Conservation (phyloP, 768 basidiomycete species). For the Amanita molliuscula region DNA sequence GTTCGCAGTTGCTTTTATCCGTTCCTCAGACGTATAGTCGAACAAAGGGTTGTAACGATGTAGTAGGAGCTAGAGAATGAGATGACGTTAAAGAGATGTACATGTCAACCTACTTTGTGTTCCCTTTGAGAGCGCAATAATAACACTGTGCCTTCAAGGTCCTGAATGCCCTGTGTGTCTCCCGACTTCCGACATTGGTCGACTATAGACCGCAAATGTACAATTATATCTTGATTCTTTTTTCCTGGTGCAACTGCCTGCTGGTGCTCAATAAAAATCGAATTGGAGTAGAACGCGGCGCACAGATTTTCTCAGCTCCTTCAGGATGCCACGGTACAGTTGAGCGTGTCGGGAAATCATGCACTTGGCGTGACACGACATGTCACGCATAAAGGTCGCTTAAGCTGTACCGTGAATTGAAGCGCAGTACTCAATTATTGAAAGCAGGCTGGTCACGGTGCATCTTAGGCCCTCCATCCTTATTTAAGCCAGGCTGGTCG, state of each 20-base stretch:
- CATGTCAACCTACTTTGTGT: conserved; percentile 48
- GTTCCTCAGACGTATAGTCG: conserved; percentile 71
- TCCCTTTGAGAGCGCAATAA: conserved; percentile 68
- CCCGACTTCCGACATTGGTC: conserved; percentile 26
- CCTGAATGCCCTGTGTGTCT: conserved; percentile 23
- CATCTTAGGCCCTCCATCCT: not conserved
- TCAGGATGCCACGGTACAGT: conserved; percentile 41
- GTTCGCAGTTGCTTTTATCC: conserved; percentile 75
- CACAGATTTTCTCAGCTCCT: conserved; percentile 46
- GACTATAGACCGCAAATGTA: conserved; percentile 45
- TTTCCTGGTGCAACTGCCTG: conserved; percentile 22
- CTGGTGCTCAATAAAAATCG: conserved; percentile 4
- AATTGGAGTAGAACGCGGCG: conserved; percentile 9
- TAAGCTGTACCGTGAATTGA: not conserved
- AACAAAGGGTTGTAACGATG: conserved; percentile 83
- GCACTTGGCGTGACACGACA: not conserved
- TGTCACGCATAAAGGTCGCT: not conserved
- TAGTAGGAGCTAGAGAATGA: conserved; percentile 47
- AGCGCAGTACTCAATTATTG: conserved; percentile 1
- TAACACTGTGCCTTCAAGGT: conserved; percentile 48
- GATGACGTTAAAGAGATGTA: not conserved
- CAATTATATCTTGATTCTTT: conserved; percentile 30
- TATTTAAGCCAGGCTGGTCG: not conserved
- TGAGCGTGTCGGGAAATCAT: conserved; percentile 24
- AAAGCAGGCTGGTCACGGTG: conserved; percentile 1